phyloP scores from a whole-genome alignment of 2,329 filamentous ascomycete genomes.

The Colletotrichum tamarilloi region DNA sequence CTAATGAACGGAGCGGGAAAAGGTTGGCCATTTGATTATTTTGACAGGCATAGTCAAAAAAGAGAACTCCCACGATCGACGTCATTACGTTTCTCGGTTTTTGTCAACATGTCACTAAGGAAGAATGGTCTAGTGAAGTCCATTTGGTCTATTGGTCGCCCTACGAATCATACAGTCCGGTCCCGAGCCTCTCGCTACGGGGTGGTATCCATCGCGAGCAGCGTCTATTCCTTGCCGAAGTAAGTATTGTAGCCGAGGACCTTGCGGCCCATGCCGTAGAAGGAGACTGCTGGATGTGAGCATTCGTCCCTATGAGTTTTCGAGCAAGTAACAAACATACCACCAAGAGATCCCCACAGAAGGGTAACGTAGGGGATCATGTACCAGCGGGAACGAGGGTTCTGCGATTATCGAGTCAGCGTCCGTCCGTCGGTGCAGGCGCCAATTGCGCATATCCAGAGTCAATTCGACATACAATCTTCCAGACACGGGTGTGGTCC shows the following conservation, averaged over 20 bases:
- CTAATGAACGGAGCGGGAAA: constrained; percentile 10
- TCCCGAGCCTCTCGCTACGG: neutral
- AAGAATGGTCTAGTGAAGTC: constrained; percentile 4
- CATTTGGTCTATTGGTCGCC: constrained; percentile 28
- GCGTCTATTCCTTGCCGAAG: constrained; percentile 67
- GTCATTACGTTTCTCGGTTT: constrained; percentile 13
- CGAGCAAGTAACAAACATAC: constrained; percentile 58
- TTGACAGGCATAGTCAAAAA: constrained; percentile 19
- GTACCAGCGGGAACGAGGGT: constrained; percentile 72
- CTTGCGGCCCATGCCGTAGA: constrained; percentile 82
- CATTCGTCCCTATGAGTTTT: constrained; percentile 12
- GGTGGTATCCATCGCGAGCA: neutral
- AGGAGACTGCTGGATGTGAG: constrained; percentile 53
- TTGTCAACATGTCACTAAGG: constrained; percentile 11
- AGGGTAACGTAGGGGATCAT: constrained; percentile 76
- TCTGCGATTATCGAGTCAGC: constrained; percentile 52
- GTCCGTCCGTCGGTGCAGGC: constrained; percentile 9
- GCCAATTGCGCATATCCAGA: neutral
- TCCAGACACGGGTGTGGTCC: constrained; percentile 77
- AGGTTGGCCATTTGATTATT: constrained; percentile 16
- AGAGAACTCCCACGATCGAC: constrained; percentile 9
- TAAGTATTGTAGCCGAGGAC: constrained; percentile 83
- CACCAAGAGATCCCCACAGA: constrained; percentile 70
- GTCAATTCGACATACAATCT: constrained; percentile 72
- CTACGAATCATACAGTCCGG: constrained; percentile 29